Percentiles rank a stretch among this genome's conserved stretches.
Evolutionary conservation across 1,284 basidiomycete genomes (phyloP).

Genomic region (Ceratobasidium papillatum): DNA sequence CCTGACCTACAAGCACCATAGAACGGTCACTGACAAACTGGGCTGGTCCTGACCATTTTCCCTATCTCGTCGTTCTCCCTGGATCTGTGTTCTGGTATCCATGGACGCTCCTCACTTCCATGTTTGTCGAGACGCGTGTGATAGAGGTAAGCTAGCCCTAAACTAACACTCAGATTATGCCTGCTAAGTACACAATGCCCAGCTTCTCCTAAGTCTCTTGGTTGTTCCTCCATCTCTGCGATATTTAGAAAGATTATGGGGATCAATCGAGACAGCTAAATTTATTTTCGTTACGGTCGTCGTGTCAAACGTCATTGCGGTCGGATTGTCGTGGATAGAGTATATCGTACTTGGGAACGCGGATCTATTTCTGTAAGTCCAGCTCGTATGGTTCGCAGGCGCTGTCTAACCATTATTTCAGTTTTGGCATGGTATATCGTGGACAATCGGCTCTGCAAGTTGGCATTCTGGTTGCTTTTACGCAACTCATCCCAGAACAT

Average conservation of each 20-base stretch:
- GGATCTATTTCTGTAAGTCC: conserved; percentile 76
- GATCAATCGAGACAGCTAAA: conserved; percentile 82
- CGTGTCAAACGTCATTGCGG: conserved; percentile 87
- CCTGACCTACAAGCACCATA: background rate
- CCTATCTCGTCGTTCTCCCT: conserved; percentile 87
- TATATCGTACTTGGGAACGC: conserved; percentile 71
- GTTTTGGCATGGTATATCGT: conserved; percentile 88
- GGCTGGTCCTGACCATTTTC: conserved; percentile 53
- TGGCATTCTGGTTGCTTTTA: conserved; percentile 92
- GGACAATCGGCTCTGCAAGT: conserved; percentile 94
- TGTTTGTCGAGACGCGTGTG: conserved; percentile 84
- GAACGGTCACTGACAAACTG: conserved; percentile 32
- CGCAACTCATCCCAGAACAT: conserved; percentile 96
- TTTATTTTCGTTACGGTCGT: conserved; percentile 84
- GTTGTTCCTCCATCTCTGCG: conserved; percentile 83
- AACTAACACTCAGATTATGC: conserved; percentile 1
- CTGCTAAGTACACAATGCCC: conserved; percentile 42
- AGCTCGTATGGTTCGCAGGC: conserved; percentile 31
- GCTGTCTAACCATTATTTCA: conserved; percentile 50
- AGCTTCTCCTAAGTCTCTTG: conserved; percentile 82
- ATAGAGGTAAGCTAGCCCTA: conserved; percentile 71
- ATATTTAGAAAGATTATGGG: conserved; percentile 95
- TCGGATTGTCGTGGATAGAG: conserved; percentile 84
- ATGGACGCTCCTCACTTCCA: conserved; percentile 91
- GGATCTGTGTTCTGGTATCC: conserved; percentile 87